A percentile compares a stretch with the other conserved stretches of the same genome.
Conservation (phyloP, 495 filamentous ascomycete species). For the Ramalina intermedia region DNA sequence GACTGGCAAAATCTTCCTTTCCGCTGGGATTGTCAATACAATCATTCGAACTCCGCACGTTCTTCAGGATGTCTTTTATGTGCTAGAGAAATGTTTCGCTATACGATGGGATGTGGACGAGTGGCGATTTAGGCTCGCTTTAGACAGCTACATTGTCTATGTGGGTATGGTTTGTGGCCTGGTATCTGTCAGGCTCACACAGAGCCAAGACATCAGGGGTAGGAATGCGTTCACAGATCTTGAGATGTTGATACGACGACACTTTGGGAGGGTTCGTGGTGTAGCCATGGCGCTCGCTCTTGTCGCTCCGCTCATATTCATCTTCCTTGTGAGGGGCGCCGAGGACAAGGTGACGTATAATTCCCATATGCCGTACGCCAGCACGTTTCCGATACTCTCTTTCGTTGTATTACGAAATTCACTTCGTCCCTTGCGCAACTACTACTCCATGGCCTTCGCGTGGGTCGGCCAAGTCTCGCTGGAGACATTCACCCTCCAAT, state of each 20-base stretch:
- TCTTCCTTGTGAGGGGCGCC: constrained; percentile 18
- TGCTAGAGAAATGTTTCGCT: constrained; percentile 22
- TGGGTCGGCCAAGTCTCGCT: constrained; percentile 41
- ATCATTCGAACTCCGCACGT: constrained; percentile 29
- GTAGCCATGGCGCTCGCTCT: constrained; percentile 13
- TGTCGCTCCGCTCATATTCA: constrained; percentile 19
- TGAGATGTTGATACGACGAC: constrained; percentile 3
- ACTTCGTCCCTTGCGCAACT: constrained; percentile 23
- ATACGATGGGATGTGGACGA: constrained; percentile 30
- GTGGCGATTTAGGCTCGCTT: constrained; percentile 29
- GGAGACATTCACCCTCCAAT: constrained; percentile 45
- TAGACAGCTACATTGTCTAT: constrained; percentile 38
- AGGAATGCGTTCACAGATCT: neutral
- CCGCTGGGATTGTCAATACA: constrained; percentile 26
- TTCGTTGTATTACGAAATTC: constrained; percentile 38
- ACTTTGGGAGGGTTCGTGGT: constrained; percentile 11
- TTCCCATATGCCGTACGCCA: constrained; percentile 37
- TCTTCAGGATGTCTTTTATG: constrained; percentile 26
- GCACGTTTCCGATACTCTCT: constrained; percentile 36
- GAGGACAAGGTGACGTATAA: constrained; percentile 32
- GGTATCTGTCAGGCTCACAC: constrained; percentile 18
- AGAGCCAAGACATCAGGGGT: constrained; percentile 4
- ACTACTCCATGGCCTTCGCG: constrained; percentile 31
- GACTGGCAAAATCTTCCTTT: constrained; percentile 32
- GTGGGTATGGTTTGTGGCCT: constrained; percentile 36